These are phyloP conservation scores for Blastomyces gilchristii DNA, from an alignment of 2,329 filamentous ascomycete species.

Conservation along the genomic window DNA sequence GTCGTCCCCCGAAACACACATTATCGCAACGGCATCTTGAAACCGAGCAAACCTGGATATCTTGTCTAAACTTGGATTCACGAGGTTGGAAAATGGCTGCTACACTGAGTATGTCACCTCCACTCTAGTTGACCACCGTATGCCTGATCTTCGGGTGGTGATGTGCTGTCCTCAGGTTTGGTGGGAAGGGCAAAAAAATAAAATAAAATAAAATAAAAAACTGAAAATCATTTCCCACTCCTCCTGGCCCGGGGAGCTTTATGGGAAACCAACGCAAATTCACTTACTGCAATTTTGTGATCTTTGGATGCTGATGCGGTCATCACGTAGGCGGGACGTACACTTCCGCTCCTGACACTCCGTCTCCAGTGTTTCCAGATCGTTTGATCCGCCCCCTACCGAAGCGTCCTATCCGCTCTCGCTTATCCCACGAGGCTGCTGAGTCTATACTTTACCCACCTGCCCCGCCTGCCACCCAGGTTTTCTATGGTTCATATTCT, in stretches of 20 bases:
- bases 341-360: constrained; percentile 53
- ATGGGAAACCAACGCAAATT: neutral
- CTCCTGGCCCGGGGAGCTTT: neutral
- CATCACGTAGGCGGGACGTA: constrained; percentile 38
- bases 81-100: constrained; percentile 29
- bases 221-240: neutral
- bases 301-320: constrained; percentile 30
- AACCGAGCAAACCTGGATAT: constrained; percentile 5
- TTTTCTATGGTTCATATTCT: constrained; percentile 64
- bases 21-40: neutral
- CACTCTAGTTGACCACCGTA: constrained; percentile 6
- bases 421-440: constrained; percentile 74
- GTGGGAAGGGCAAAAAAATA: constrained; percentile 1
- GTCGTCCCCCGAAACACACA: neutral
- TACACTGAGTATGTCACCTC: constrained; percentile 34
- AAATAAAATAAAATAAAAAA: neutral
- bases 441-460: constrained; percentile 74
- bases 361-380: constrained; percentile 73
- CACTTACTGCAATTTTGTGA: constrained; percentile 16
- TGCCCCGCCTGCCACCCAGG: constrained; percentile 56
- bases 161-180: neutral
- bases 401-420: constrained; percentile 75
- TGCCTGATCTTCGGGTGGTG: neutral
- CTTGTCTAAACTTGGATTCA: constrained; percentile 3
- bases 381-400: constrained; percentile 88